These are phyloP conservation scores for Neonectria faginata DNA, from an alignment of 2,329 filamentous ascomycete genomes.

Conservation along the genomic window DNA sequence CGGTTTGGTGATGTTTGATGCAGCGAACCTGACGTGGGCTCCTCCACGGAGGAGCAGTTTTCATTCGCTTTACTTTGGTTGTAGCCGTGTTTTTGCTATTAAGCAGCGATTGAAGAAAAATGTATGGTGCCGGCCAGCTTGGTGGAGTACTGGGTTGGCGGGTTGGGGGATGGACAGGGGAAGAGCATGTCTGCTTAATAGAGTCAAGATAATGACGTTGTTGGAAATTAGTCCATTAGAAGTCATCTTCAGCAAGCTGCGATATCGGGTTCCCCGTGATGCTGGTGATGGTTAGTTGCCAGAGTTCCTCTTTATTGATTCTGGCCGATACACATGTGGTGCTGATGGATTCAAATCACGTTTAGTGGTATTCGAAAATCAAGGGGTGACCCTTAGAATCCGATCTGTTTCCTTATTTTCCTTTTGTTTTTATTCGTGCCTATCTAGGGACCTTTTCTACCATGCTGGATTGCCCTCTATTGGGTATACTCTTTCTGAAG, in stretches of 20 bases:
- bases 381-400: not conserved
- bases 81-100: conserved; percentile 37
- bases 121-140: conserved; percentile 31
- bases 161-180: conserved; percentile 29
- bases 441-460: conserved; percentile 24
- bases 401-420: conserved; percentile 23
- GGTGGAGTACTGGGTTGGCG: conserved; percentile 34
- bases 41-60: conserved; percentile 23
- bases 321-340: not conserved
- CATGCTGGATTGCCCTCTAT: conserved; percentile 40
- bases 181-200: conserved; percentile 42
- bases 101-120: conserved; percentile 39
- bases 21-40: conserved; percentile 32
- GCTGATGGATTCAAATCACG: not conserved
- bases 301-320: not conserved
- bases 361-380: not conserved
- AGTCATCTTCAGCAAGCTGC: not conserved
- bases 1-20: conserved; percentile 37
- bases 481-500: conserved; percentile 71
- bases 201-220: conserved; percentile 32
- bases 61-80: conserved; percentile 38
- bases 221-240: conserved; percentile 28
- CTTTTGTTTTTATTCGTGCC: conserved; percentile 29
- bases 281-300: not conserved
- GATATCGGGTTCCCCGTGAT: not conserved